A percentile compares a stretch with the other conserved stretches of the same genome.
These are phyloP conservation scores for Lithospermum erythrorhizon DNA, from an alignment of 257 asterid species.

Conservation along the genomic window DNA sequence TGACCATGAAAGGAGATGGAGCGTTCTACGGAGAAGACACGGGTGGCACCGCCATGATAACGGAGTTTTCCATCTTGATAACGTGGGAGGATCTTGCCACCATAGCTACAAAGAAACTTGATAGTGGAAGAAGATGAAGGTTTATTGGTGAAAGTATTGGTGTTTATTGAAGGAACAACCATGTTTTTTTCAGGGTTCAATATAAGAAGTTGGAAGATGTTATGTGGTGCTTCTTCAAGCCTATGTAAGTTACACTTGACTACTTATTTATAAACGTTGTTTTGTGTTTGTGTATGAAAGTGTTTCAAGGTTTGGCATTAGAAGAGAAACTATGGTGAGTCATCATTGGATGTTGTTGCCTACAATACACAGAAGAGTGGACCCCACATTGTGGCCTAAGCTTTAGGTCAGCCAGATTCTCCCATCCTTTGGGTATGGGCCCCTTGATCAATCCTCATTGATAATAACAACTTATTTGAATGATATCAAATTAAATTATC, in stretches of 20 bases:
- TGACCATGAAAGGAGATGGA: slow-evolving; percentile 58
- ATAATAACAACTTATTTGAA: no score
- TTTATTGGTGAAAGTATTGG: slow-evolving; percentile 9
- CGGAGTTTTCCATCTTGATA: slow-evolving; percentile 87
- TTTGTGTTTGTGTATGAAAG: not conserved
- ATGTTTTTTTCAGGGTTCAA: no score
- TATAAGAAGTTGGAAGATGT: slow-evolving; percentile 14
- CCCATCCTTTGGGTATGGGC: no score
- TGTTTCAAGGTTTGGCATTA: no score
- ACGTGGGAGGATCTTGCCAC: slow-evolving; percentile 88
- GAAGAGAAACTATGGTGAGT: no score
- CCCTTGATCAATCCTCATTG: no score
- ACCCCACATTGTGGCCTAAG: no score
- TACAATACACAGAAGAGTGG: no score
- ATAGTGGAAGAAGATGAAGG: slow-evolving; percentile 22
- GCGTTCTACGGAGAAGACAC: slow-evolving; percentile 60
- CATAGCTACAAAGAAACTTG: slow-evolving; percentile 73
- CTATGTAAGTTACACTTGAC: slow-evolving; percentile 21
- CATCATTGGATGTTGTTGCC: no score
- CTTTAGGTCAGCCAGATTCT: no score
- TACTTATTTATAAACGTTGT: slow-evolving; percentile 42
- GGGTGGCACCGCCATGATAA: slow-evolving; percentile 82
- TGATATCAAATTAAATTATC: no score
- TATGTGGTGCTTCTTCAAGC: slow-evolving; percentile 49
- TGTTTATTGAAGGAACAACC: no score